phyloP scores from a whole-genome alignment of 2,329 filamentous ascomycete genomes.

The Boeremia exigua region DNA sequence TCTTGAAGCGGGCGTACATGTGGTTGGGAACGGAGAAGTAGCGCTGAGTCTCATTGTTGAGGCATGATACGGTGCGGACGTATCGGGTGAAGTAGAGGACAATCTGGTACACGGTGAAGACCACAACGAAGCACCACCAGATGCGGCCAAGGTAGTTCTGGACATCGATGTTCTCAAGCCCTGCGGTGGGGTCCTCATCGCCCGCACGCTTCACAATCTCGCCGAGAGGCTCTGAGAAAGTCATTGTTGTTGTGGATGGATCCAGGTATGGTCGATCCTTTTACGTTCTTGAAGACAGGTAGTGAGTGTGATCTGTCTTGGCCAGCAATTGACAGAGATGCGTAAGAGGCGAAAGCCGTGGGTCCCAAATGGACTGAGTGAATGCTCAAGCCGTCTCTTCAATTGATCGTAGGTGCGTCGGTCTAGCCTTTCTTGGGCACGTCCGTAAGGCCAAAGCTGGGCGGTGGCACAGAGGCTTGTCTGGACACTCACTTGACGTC shows the following conservation, averaged over 20 bases:
- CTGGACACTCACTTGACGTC: conserved; percentile 31
- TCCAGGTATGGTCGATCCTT: conserved; percentile 26
- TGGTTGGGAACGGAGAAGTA: conserved; percentile 75
- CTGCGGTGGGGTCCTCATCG: conserved; percentile 35
- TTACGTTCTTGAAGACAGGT: conserved; percentile 26
- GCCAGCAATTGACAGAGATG: conserved; percentile 47
- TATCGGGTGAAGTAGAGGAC: conserved; percentile 68
- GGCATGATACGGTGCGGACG: conserved; percentile 73
- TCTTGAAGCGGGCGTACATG: conserved; percentile 53
- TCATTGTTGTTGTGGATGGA: conserved; percentile 29
- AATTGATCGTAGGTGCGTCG: conserved; percentile 15
- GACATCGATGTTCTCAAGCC: conserved; percentile 42
- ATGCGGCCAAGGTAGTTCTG: conserved; percentile 47
- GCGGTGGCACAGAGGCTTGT: conserved; percentile 22
- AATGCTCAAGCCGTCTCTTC: conserved; percentile 17
- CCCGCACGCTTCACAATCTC: conserved; percentile 32
- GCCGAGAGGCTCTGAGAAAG: conserved; percentile 25
- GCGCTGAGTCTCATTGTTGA: conserved; percentile 78
- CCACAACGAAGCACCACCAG: conserved; percentile 67
- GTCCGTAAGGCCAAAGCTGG: conserved; percentile 11
- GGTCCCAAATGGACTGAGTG: conserved; percentile 8
- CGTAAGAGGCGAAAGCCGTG: conserved; percentile 27
- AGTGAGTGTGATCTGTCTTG: conserved; percentile 46
- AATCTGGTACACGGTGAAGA: conserved; percentile 72
- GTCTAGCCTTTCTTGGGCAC: conserved; percentile 11